phyloP scores from a whole-genome alignment of 805 yeast genomes.

The Helenozyma baotianmanensis region DNA sequence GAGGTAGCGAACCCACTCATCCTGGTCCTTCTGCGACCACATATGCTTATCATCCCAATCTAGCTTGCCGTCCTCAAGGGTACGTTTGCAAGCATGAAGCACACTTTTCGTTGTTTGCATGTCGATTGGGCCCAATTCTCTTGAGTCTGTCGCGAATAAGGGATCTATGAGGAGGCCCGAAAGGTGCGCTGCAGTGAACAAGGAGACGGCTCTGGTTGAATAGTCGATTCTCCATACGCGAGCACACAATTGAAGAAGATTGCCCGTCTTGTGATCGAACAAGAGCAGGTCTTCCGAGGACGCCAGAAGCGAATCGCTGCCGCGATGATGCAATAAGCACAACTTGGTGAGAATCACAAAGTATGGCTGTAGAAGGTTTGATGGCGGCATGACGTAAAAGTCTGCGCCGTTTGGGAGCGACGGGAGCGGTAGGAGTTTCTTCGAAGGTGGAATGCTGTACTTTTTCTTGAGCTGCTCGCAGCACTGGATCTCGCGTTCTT shows the following conservation, averaged over 20 bases:
- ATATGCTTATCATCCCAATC: constrained; percentile 26
- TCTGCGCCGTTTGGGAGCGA: constrained; percentile 32
- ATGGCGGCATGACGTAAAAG: constrained; percentile 32
- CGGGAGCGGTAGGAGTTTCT: constrained; percentile 28
- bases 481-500: constrained; percentile 20
- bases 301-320: constrained; percentile 20
- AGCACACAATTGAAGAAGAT: constrained; percentile 42
- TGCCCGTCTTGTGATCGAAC: constrained; percentile 36
- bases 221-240: constrained; percentile 56
- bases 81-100: constrained; percentile 25
- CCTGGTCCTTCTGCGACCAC: constrained; percentile 44
- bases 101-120: constrained; percentile 21
- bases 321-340: constrained; percentile 30
- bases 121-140: constrained; percentile 29
- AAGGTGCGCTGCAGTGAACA: constrained; percentile 46
- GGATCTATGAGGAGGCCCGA: constrained; percentile 29
- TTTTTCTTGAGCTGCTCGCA: constrained; percentile 22
- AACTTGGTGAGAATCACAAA: constrained; percentile 37
- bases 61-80: constrained; percentile 28
- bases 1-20: constrained; percentile 46
- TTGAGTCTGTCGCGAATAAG: constrained; percentile 13
- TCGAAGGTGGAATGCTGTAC: constrained; percentile 30
- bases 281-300: constrained; percentile 20
- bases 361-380: constrained; percentile 32
- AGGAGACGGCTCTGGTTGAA: constrained; percentile 44